Evolutionary conservation across 108 stramenopile species (phyloP).

Genomic region (Skeletonema tropicum): DNA sequence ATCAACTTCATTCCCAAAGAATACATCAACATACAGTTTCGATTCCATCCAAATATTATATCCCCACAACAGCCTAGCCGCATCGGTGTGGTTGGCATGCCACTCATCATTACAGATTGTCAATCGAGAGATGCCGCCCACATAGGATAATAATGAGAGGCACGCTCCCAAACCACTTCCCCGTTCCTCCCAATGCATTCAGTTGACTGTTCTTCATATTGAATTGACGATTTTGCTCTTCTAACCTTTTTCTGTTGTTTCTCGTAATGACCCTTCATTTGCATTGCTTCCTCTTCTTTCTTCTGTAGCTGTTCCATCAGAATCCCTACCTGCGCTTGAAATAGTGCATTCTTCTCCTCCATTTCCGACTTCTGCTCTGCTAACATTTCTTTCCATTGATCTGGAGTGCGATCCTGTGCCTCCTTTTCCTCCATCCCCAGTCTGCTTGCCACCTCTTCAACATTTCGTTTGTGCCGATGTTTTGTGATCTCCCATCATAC

Average conservation of each 20-base stretch:
- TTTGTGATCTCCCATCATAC: too few relatives aligned
- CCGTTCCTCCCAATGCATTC: neutral
- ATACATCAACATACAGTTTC: conserved; percentile 18
- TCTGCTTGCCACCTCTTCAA: neutral
- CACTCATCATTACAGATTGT: conserved; percentile 34
- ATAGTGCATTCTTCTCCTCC: neutral
- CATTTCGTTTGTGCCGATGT: neutral
- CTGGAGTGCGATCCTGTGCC: neutral
- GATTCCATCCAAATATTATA: conserved; percentile 22
- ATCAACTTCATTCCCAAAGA: too few relatives aligned
- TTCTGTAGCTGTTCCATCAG: neutral
- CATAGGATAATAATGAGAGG: neutral
- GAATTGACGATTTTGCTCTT: neutral
- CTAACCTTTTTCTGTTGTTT: neutral
- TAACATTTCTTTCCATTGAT: neutral
- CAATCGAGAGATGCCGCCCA: conserved; percentile 21
- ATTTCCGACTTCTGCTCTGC: neutral
- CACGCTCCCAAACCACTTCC: neutral
- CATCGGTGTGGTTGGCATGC: conserved; percentile 30
- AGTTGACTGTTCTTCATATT: neutral
- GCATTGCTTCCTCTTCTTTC: neutral
- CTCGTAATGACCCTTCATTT: neutral
- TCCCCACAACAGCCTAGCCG: conserved; percentile 26
- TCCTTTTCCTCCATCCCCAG: neutral
- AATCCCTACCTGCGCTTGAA: neutral